Percentiles rank a stretch among this genome's conserved stretches.
These are phyloP conservation scores for Nemania sp. DNA, from an alignment of 2,329 filamentous ascomycete species.

Conservation along the genomic window DNA sequence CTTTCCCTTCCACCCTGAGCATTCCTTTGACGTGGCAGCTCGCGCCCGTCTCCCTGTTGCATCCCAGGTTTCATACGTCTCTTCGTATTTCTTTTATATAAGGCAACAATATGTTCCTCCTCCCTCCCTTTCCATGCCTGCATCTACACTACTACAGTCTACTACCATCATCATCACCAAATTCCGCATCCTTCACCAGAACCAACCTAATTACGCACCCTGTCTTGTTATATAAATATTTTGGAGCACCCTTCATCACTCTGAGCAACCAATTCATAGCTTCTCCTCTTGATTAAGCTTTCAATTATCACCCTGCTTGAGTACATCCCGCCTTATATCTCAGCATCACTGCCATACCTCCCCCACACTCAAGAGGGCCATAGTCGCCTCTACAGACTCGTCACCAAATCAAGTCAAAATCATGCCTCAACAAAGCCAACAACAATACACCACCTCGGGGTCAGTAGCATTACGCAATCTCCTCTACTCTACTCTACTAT, in stretches of 20 bases:
- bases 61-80: not conserved
- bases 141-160: not conserved
- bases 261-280: not conserved
- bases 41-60: not conserved
- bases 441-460: not conserved
- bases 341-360: conserved; percentile 1
- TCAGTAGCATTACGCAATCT: conserved; percentile 2
- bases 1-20: conserved; percentile 10
- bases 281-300: not conserved
- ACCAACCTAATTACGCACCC: not conserved
- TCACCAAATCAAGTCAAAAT: not conserved
- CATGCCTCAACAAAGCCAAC: conserved; percentile 8
- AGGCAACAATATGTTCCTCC: not conserved
- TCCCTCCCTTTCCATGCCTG: not conserved
- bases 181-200: not conserved
- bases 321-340: not conserved
- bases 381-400: not conserved
- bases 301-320: not conserved
- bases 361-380: not conserved
- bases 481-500: not conserved
- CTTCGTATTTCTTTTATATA: conserved; percentile 1
- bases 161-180: not conserved
- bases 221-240: not conserved
- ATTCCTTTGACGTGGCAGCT: conserved; percentile 21
- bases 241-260: not conserved